A percentile compares a stretch with the other conserved stretches of the same genome.
phyloP scores from a whole-genome alignment of 257 asterid species.

The Agastache rugosa region DNA sequence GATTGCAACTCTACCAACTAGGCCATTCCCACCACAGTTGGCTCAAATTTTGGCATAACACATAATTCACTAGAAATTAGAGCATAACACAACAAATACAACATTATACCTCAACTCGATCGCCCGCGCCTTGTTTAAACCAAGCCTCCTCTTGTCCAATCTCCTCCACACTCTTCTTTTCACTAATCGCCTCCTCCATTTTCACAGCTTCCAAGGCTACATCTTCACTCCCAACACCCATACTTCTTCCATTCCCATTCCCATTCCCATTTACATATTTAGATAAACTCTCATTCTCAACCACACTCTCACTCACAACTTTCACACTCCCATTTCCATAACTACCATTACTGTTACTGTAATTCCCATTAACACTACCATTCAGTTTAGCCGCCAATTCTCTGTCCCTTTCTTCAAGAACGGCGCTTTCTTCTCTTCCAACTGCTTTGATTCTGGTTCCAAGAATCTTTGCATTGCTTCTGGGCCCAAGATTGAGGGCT shows the following conservation, averaged over 20 bases:
- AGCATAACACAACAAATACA: constrained; percentile 4
- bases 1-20: background rate
- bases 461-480: constrained; percentile 32
- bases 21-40: too few relatives aligned
- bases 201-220: constrained; percentile 39
- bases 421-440: constrained; percentile 53
- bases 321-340: constrained; percentile 41
- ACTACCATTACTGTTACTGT: constrained; percentile 37
- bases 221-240: constrained; percentile 34
- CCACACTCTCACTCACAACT: constrained; percentile 45
- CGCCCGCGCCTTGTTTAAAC: constrained; percentile 55
- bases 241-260: constrained; percentile 40
- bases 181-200: constrained; percentile 43
- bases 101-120: constrained; percentile 65
- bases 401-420: constrained; percentile 53
- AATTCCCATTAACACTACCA: constrained; percentile 48
- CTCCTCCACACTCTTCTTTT: constrained; percentile 69
- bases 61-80: background rate
- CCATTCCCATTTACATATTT: constrained; percentile 64
- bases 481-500: constrained; percentile 30
- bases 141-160: constrained; percentile 95
- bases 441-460: constrained; percentile 43
- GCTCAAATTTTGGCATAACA: background rate
- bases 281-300: constrained; percentile 48
- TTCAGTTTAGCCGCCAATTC: constrained; percentile 50